These are phyloP conservation scores for Termitomyces sp. DNA, from an alignment of 768 basidiomycete genomes.

Conservation along the genomic window DNA sequence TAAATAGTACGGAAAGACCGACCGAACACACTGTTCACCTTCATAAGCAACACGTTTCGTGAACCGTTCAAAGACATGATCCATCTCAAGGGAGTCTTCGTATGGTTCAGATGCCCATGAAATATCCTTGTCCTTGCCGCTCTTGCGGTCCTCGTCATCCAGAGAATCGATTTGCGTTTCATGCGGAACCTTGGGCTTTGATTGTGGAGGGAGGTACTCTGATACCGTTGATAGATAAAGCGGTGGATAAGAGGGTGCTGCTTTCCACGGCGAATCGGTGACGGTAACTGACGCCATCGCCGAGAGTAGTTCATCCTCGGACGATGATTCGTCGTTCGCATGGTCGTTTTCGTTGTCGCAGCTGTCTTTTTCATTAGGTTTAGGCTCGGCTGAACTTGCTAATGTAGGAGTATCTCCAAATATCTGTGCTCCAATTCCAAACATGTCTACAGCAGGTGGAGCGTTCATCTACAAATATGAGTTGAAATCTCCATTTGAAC, in stretches of 20 bases:
- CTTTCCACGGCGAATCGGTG: slow-evolving; percentile 59
- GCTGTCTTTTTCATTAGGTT: slow-evolving; percentile 18
- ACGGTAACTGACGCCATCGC: slow-evolving; percentile 53
- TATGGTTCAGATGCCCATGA: slow-evolving; percentile 70
- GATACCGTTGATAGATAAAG: slow-evolving; percentile 70
- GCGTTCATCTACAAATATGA: slow-evolving; percentile 17
- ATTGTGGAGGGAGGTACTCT: slow-evolving; percentile 62
- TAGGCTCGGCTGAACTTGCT: slow-evolving; percentile 4
- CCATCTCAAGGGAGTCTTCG: slow-evolving; percentile 74
- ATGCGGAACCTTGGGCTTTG: slow-evolving; percentile 41
- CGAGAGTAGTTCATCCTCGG: slow-evolving; percentile 46
- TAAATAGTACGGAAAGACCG: slow-evolving; percentile 18
- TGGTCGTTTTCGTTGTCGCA: neutral
- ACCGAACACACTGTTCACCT: slow-evolving; percentile 87
- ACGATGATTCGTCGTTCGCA: slow-evolving; percentile 20
- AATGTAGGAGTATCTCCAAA: slow-evolving; percentile 39
- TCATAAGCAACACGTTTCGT: slow-evolving; percentile 63
- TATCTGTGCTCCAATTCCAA: slow-evolving; percentile 61
- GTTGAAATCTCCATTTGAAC: neutral
- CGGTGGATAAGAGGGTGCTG: slow-evolving; percentile 59
- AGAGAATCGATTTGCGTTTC: slow-evolving; percentile 36
- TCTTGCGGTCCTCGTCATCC: slow-evolving; percentile 29
- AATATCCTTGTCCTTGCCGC: slow-evolving; percentile 40
- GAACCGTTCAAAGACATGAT: slow-evolving; percentile 85
- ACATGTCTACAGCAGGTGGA: slow-evolving; percentile 25